Base-by-base conservation (phyloP, 805 yeast genomes). In the Allodekkera sacchari region DNA sequence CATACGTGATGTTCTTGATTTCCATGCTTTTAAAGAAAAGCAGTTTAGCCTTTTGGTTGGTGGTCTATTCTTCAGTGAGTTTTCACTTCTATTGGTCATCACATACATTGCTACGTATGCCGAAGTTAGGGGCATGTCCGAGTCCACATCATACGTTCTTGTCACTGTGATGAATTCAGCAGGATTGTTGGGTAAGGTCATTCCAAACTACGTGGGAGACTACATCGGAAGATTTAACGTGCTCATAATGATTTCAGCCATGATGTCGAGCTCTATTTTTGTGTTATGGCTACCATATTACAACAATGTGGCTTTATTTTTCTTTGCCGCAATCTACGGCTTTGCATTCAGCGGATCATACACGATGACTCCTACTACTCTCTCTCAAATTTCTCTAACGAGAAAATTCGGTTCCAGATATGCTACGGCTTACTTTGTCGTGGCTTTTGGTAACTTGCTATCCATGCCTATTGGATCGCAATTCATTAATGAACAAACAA, bases 361-460 rank as follows among this genome's bases (percentile, higher is more conserved):
- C 28, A 66, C 82, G 1, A 50, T 79, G 36, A 68, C 77, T 0
- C 83, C 85, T 0, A 79, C 72, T 7, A 71, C 83, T 30, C 62
- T 77, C 26, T 66, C 78, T 0, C 69, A 68, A 34, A 70, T 79
- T 10, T 68, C 77, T 11, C 66, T 66, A 6, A 72, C 75, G 1
- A 61, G 65, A 36, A 68, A 73, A 32, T 80, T 79, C 48, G 88
- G 88, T 18, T 73, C 71, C 37, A 56, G 80, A 14, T 80, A 71
- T 44, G 87, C 87, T 0, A 68, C 83, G n/a, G 65, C 75, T 42
- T 78, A 75, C 50, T 73, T 73, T 34, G 49, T 74, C 37, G 74
- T 71, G 13, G 69, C 83, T 32, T 53, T 74, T 28, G 57, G 66
- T 15, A 57, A 62, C 19, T 50, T 72, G 14, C 59, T 66, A 11